A percentile compares a stretch with the other conserved stretches of the same genome.
phyloP scores from a whole-genome alignment of 2,329 filamentous ascomycete genomes.

The Pezicula carpinea region DNA sequence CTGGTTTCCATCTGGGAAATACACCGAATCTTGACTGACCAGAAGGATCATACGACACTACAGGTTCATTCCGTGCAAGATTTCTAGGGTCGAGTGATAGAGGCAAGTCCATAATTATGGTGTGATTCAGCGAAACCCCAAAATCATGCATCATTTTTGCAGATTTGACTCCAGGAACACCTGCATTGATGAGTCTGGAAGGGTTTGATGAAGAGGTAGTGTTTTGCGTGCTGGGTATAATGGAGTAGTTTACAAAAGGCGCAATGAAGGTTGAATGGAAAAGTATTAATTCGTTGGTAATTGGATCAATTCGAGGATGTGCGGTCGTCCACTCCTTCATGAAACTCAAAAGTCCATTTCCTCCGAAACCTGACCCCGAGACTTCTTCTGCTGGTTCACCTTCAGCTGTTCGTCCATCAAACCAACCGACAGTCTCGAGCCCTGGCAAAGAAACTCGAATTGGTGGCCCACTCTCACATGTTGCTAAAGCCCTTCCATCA shows the following conservation, averaged over 20 bases:
- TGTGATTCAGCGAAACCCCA: constrained; percentile 58
- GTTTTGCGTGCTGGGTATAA: constrained; percentile 38
- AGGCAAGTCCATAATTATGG: constrained; percentile 66
- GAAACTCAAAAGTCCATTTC: constrained; percentile 49
- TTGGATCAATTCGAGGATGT: constrained; percentile 62
- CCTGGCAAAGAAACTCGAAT: constrained; percentile 60
- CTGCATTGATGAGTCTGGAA: constrained; percentile 39
- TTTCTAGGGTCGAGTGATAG: constrained; percentile 61
- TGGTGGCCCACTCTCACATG: constrained; percentile 67
- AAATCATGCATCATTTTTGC: constrained; percentile 77
- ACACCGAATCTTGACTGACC: constrained; percentile 60
- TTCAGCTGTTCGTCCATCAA: constrained; percentile 54
- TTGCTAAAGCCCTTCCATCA: constrained; percentile 63
- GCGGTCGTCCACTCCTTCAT: constrained; percentile 70
- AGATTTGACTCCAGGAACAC: constrained; percentile 55
- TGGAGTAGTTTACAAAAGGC: constrained; percentile 65
- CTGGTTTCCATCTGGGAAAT: constrained; percentile 57
- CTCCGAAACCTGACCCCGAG: constrained; percentile 50
- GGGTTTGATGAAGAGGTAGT: constrained; percentile 23
- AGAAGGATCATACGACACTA: constrained; percentile 54
- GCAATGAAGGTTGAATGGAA: constrained; percentile 63
- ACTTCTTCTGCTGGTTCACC: constrained; percentile 34
- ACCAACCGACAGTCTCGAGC: constrained; percentile 68
- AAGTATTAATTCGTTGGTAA: constrained; percentile 60
- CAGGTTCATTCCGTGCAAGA: constrained; percentile 48